phyloP scores from a whole-genome alignment of 31 red algal species.

The Endocladia muricata region DNA sequence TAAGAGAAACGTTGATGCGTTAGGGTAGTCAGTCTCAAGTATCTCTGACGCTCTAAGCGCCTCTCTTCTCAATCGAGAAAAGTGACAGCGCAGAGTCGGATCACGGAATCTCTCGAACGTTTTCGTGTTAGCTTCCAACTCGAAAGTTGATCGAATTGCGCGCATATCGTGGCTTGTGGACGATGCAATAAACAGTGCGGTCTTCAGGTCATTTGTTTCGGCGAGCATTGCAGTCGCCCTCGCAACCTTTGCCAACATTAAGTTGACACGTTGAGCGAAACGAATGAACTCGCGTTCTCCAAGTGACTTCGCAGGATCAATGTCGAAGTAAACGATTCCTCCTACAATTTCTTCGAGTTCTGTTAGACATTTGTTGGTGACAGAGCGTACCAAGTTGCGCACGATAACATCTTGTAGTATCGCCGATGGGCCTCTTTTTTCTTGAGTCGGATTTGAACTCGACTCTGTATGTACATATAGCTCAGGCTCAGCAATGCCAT shows the following conservation, averaged over 20 bases:
- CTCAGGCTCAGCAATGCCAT: constrained; percentile 60
- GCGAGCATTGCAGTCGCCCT: constrained; percentile 22
- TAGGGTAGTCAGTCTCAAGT: too few species aligned
- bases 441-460: not conserved
- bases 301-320: constrained; percentile 53
- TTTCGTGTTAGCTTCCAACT: constrained; percentile 6
- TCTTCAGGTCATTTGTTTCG: constrained; percentile 26
- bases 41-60: constrained; percentile 47
- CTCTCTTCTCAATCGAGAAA: constrained; percentile 54
- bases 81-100: constrained; percentile 52
- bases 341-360: constrained; percentile 57
- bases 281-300: constrained; percentile 34
- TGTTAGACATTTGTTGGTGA: constrained; percentile 14
- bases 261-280: constrained; percentile 56
- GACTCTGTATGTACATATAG: constrained; percentile 35
- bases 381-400: constrained; percentile 36
- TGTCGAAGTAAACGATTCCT: constrained; percentile 46
- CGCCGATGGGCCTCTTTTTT: constrained; percentile 13
- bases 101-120: constrained; percentile 40
- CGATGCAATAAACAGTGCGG: constrained; percentile 44
- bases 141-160: constrained; percentile 51
- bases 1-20: too few species aligned
- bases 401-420: constrained; percentile 26
- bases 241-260: constrained; percentile 52
- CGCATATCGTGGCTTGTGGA: constrained; percentile 43